These are phyloP conservation scores for Cercospora janseana DNA, from an alignment of 2,329 filamentous ascomycete species.

Conservation along the genomic window DNA sequence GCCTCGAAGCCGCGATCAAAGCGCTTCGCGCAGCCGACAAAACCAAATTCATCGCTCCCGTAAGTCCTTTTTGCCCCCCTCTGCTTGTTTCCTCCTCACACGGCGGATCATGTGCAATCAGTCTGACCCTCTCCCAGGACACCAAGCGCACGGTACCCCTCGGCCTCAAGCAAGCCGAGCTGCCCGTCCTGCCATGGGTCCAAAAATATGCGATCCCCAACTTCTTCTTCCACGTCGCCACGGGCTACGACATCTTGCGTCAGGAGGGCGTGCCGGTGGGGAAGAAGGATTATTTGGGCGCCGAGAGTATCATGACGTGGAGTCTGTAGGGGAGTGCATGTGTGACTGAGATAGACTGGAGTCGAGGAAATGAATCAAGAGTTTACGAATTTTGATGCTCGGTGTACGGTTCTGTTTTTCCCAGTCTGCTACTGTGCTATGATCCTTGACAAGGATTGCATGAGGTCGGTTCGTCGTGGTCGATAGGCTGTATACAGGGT, in stretches of 20 bases:
- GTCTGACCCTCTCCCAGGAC: background rate
- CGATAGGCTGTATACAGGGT: too few relatives aligned
- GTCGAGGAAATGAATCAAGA: too few relatives aligned
- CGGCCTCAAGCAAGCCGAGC: constrained; percentile 30
- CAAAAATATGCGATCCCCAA: constrained; percentile 56
- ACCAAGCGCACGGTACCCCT: background rate
- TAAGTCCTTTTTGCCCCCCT: background rate
- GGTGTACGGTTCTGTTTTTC: too few relatives aligned
- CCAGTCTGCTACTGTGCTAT: too few relatives aligned
- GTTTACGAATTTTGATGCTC: too few relatives aligned
- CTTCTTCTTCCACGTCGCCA: constrained; percentile 62
- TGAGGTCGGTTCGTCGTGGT: too few relatives aligned
- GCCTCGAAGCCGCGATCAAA: constrained; percentile 50
- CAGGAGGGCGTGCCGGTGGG: constrained; percentile 60
- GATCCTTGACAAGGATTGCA: too few relatives aligned
- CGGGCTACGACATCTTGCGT: constrained; percentile 60
- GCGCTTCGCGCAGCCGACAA: constrained; percentile 48
- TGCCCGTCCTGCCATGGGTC: constrained; percentile 50
- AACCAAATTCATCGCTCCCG: constrained; percentile 42
- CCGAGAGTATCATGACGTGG: background rate
- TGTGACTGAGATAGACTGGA: too few relatives aligned
- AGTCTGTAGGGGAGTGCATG: background rate
- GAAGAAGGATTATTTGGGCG: constrained; percentile 57
- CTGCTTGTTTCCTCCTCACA: background rate
- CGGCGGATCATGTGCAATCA: background rate